These are phyloP conservation scores for Gypsophila paniculata DNA, from an alignment of 179 eudicot genomes.

Conservation along the genomic window DNA sequence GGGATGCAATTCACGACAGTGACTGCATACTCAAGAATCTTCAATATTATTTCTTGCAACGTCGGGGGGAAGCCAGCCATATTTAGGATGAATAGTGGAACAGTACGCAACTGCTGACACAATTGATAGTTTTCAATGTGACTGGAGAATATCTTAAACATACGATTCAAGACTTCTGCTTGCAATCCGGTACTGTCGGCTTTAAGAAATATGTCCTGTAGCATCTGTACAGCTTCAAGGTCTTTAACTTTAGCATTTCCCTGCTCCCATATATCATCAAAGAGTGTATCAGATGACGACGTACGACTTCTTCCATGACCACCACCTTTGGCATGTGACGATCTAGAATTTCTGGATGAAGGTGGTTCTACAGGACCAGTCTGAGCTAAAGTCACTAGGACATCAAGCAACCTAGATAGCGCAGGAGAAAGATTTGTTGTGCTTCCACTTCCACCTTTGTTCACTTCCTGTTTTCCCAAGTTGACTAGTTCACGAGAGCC, in stretches of 20 bases:
- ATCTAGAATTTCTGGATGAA: conserved; percentile 40
- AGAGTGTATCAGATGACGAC: conserved; percentile 50
- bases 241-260: conserved; percentile 81
- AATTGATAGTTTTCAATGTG: conserved; percentile 90
- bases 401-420: conserved; percentile 89
- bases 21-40: conserved; percentile 98
- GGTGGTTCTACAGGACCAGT: conserved; percentile 63
- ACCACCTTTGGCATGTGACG: conserved; percentile 44
- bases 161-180: conserved; percentile 90
- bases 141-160: conserved; percentile 97
- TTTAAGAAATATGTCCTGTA: conserved; percentile 97
- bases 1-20: conserved; percentile 98
- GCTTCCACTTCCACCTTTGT: conserved; percentile 40
- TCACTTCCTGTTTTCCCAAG: conserved; percentile 30
- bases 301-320: conserved; percentile 70
- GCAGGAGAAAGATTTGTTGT: conserved; percentile 69
- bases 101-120: conserved; percentile 94
- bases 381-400: conserved; percentile 79
- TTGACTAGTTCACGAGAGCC: conserved; percentile 27
- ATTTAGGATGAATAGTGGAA: conserved; percentile 90
- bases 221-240: conserved; percentile 95
- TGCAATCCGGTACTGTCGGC: conserved; percentile 86
- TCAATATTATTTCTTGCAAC: conserved; percentile 85
- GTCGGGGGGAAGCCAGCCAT: conserved; percentile 89
- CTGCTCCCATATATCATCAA: conserved; percentile 76